Conservation (phyloP, 805 yeast species). For the Metschnikowia koreensis region DNA sequence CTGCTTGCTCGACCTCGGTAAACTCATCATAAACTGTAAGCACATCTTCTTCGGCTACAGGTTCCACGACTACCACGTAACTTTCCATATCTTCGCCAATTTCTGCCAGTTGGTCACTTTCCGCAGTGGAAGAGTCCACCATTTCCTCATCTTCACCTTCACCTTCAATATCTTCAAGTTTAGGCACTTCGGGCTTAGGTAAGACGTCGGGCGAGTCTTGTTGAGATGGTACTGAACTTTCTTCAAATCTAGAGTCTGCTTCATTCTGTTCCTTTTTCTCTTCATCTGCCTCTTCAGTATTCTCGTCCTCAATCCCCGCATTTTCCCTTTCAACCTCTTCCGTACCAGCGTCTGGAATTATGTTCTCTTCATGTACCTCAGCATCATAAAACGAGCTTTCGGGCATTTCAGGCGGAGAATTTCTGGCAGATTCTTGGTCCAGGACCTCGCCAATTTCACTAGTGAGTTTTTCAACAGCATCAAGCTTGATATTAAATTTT, state of each 20-base stretch:
- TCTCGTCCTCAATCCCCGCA: too few relatives aligned
- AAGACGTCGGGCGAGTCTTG: not conserved
- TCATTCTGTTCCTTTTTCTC: not conserved
- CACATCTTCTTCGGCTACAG: constrained; percentile 7
- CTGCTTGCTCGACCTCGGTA: constrained; percentile 13
- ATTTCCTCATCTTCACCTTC: not conserved
- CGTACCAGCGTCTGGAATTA: not conserved
- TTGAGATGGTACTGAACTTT: not conserved
- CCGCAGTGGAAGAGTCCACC: not conserved
- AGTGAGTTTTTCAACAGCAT: constrained; percentile 14
- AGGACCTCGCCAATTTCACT: constrained; percentile 10
- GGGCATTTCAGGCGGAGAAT: not conserved
- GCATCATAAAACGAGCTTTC: constrained; percentile 1
- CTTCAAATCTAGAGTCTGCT: not conserved
- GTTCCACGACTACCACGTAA: constrained; percentile 9
- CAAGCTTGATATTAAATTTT: constrained; percentile 15
- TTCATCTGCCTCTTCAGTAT: not conserved
- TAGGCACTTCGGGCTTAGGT: constrained; percentile 10
- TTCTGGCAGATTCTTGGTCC: constrained; percentile 2
- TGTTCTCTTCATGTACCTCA: not conserved
- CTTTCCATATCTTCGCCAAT: not conserved
- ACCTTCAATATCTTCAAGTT: constrained; percentile 4
- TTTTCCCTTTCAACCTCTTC: not conserved
- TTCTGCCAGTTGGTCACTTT: not conserved
- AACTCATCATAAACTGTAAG: constrained; percentile 11